These are phyloP conservation scores for Colletotrichum sp. DNA, from an alignment of 2,329 filamentous ascomycete genomes.

Conservation along the genomic window DNA sequence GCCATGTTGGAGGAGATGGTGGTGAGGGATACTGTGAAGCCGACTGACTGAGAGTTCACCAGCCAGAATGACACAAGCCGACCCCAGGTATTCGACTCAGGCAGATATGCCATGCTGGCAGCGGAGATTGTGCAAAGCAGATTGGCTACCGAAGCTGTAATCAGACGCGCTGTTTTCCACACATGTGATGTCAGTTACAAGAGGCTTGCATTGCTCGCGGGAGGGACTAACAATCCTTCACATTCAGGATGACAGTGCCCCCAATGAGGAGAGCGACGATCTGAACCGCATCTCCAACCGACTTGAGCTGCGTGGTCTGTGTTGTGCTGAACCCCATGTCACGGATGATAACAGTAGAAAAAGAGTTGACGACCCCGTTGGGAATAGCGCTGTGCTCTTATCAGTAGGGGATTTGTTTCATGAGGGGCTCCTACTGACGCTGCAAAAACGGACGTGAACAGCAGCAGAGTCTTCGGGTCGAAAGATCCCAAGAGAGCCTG, in stretches of 20 bases:
- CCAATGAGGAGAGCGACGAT: neutral
- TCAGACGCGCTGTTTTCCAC: neutral
- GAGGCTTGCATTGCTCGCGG: accelerated
- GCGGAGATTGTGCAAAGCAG: neutral
- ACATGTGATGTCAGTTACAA: neutral
- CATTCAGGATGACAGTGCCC: neutral
- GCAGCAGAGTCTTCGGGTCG: neutral
- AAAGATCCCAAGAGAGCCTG: conserved; percentile 30
- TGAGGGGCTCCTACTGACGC: neutral
- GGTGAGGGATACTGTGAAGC: neutral
- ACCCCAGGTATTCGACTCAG: neutral
- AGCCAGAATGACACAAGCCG: neutral
- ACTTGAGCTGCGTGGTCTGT: neutral
- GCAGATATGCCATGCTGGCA: neutral
- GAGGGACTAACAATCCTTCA: neutral
- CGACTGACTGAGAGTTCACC: neutral
- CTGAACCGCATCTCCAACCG: neutral
- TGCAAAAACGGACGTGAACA: neutral
- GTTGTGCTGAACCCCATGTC: neutral
- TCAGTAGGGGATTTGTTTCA: accelerated
- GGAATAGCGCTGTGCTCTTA: neutral
- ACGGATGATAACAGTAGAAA: neutral
- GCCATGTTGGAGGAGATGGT: neutral
- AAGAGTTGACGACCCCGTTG: neutral
- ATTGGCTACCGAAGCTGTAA: neutral